These are phyloP conservation scores for Fusarium drepaniforme DNA, from an alignment of 2,329 filamentous ascomycete genomes.

Conservation along the genomic window DNA sequence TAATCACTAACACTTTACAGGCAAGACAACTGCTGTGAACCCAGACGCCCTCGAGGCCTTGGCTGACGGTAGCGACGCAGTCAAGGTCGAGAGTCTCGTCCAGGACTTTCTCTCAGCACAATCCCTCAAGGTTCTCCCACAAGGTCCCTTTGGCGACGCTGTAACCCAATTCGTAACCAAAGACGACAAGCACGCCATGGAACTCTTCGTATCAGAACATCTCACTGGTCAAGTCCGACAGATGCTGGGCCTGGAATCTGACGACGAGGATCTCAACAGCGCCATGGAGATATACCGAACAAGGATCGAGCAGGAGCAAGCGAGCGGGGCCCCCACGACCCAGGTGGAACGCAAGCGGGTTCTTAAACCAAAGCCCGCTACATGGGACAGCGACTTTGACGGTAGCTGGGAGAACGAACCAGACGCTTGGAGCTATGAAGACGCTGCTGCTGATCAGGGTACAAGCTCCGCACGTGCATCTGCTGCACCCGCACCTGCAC, in stretches of 20 bases:
- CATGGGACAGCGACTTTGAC: constrained; percentile 91
- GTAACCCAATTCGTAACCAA: constrained; percentile 95
- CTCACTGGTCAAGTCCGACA: constrained; percentile 78
- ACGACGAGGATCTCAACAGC: constrained; percentile 74
- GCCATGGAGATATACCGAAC: constrained; percentile 81
- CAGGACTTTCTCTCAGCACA: constrained; percentile 89
- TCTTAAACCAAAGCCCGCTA: constrained; percentile 80
- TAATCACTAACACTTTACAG: constrained; percentile 35
- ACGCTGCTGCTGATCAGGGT: constrained; percentile 22
- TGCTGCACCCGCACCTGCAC: constrained; percentile 19
- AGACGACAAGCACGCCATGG: constrained; percentile 93
- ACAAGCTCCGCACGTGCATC: constrained; percentile 2
- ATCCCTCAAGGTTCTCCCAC: constrained; percentile 90
- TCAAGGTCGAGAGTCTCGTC: constrained; percentile 91
- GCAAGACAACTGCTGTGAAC: constrained; percentile 57
- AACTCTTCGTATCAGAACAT: constrained; percentile 80
- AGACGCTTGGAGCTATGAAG: constrained; percentile 62
- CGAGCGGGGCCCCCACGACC: constrained; percentile 67
- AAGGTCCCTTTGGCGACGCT: constrained; percentile 92
- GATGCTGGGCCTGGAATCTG: constrained; percentile 73
- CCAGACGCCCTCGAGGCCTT: constrained; percentile 73
- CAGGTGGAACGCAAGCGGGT: constrained; percentile 52
- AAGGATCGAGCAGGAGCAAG: constrained; percentile 78
- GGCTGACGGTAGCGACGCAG: constrained; percentile 65
- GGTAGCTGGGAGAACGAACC: constrained; percentile 88